phyloP scores from a whole-genome alignment of 208 protist genomes.

The Acanthamoeba divionensis region DNA sequence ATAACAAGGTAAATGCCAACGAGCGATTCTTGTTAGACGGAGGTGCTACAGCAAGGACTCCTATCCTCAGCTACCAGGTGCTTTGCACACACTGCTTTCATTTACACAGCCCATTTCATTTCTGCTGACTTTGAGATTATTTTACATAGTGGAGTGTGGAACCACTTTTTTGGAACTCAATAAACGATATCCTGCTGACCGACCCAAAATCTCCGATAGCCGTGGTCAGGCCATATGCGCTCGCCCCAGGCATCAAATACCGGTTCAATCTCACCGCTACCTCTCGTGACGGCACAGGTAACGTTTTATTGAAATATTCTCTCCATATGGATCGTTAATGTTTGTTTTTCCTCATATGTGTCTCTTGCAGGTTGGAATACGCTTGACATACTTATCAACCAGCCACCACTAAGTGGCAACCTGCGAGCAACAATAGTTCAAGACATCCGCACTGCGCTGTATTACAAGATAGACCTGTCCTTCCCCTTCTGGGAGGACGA shows the following conservation, averaged over 20 bases:
- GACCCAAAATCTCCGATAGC: not conserved
- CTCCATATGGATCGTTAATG: not conserved
- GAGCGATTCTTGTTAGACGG: not conserved
- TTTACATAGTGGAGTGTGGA: not conserved
- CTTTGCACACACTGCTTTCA: no score
- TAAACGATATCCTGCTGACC: not conserved
- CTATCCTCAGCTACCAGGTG: not conserved
- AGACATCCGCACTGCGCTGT: not conserved
- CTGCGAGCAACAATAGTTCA: not conserved
- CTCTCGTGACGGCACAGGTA: constrained; percentile 19
- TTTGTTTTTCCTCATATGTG: not conserved
- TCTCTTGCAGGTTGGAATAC: not conserved
- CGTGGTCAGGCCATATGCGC: not conserved
- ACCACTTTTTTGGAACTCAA: not conserved
- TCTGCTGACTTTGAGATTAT: no score
- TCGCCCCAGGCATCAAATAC: constrained; percentile 30
- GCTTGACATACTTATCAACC: constrained; percentile 36
- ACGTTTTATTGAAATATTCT: not conserved
- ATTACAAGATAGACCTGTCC: not conserved
- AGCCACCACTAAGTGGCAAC: constrained; percentile 38
- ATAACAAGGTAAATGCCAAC: not conserved
- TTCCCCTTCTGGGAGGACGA: constrained; percentile 31
- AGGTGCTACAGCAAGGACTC: not conserved
- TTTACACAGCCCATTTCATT: no score
- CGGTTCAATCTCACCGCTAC: constrained; percentile 37